A percentile compares a stretch with the other conserved stretches of the same genome.
Conservation (phyloP, 352 stramenopile species). For the Phytophthora tentaculata region DNA sequence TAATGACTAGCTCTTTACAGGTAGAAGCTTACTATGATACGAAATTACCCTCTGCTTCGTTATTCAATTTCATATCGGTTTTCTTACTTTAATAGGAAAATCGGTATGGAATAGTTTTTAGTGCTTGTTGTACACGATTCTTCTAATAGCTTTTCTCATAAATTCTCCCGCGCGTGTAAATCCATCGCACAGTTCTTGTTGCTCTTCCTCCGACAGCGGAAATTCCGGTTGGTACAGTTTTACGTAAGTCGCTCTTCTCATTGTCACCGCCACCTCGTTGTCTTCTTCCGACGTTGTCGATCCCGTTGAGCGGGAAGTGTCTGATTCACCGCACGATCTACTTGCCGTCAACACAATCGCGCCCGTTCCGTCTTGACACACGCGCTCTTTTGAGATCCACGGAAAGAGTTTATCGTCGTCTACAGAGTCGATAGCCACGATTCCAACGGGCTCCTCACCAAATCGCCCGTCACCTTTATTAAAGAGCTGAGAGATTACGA, state of each 20-base stretch:
- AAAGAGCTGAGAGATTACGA: slow-evolving; percentile 30
- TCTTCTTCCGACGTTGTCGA: background rate
- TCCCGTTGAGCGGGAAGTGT: background rate
- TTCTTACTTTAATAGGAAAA: too few species aligned
- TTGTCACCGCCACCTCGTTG: background rate
- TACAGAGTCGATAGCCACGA: slow-evolving; percentile 35
- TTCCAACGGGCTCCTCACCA: slow-evolving; percentile 19
- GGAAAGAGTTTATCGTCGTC: slow-evolving; percentile 43
- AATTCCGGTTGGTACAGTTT: slow-evolving; percentile 14
- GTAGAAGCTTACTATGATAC: too few species aligned
- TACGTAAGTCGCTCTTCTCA: slow-evolving; percentile 6
- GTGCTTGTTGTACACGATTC: slow-evolving; percentile 6
- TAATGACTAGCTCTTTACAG: too few species aligned
- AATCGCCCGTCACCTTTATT: slow-evolving; percentile 1
- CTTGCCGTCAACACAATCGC: slow-evolving; percentile 22
- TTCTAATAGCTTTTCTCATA: slow-evolving; percentile 6
- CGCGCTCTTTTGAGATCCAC: slow-evolving; percentile 12
- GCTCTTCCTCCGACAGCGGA: background rate
- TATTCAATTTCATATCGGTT: too few species aligned
- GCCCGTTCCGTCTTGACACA: slow-evolving; percentile 26
- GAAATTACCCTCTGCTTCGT: too few species aligned
- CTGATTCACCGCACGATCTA: background rate
- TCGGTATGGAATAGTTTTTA: too few species aligned
- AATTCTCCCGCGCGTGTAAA: slow-evolving; percentile 4
- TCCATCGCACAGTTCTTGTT: slow-evolving; percentile 5